Evolutionary conservation across 148 eudicot species (phyloP).

Genomic region (Fagopyrum homotropicum): DNA sequence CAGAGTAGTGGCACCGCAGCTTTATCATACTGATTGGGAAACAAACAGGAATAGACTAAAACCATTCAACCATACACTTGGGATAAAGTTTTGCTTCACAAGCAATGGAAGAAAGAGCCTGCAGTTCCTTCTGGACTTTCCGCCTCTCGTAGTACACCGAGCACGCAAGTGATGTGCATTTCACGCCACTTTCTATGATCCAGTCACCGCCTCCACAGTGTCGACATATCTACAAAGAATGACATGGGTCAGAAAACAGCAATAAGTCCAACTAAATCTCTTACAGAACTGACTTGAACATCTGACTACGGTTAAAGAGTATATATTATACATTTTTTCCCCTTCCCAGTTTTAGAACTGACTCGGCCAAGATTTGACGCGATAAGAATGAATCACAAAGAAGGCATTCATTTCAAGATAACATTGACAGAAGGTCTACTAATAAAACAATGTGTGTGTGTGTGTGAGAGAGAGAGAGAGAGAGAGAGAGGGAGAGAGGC

Average conservation of each 20-base stretch:
- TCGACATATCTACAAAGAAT: conserved; percentile 63
- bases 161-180: conserved; percentile 85
- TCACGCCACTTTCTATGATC: conserved; percentile 75
- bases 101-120: conserved; percentile 54
- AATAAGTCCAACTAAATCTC: not conserved
- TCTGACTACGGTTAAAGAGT: not conserved
- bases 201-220: conserved; percentile 97
- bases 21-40: not conserved
- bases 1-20: no score
- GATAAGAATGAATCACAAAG: not conserved
- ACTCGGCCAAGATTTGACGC: not conserved
- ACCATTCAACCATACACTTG: conserved; percentile 86
- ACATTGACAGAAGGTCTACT: not conserved
- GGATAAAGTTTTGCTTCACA: conserved; percentile 63
- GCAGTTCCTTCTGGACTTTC: conserved; percentile 79
- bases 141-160: conserved; percentile 76
- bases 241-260: not conserved
- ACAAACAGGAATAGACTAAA: conserved; percentile 20
- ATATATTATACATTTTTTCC: not conserved
- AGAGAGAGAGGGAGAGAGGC: not conserved
- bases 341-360: not conserved
- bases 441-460: not conserved
- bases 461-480: not conserved
- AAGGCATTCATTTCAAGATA: not conserved
- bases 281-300: not conserved